Conservation (phyloP, 495 filamentous ascomycete genomes). For the Extremus antarcticus region DNA sequence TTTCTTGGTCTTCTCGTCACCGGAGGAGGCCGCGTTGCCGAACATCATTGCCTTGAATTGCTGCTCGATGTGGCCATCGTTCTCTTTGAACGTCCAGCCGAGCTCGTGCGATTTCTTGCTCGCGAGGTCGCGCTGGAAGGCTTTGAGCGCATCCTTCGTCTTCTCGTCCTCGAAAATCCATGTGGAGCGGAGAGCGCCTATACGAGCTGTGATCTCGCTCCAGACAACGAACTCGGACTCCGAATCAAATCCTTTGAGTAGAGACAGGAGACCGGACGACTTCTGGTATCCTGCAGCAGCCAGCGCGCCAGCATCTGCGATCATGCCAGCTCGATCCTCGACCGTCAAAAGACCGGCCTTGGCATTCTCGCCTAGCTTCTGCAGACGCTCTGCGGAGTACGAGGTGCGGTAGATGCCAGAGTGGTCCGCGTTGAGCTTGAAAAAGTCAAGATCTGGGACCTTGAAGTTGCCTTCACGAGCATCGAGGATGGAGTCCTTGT, state of each 20-base stretch:
- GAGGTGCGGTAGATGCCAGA: conserved; percentile 62
- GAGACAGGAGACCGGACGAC: conserved; percentile 76
- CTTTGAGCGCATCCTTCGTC: conserved; percentile 62
- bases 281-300: conserved; percentile 85
- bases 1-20: conserved; percentile 49
- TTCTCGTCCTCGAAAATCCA: conserved; percentile 81
- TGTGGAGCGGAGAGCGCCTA: conserved; percentile 62
- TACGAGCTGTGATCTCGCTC: conserved; percentile 74
- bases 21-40: conserved; percentile 51
- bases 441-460: conserved; percentile 54
- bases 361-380: conserved; percentile 71
- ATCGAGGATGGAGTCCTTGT: conserved; percentile 52
- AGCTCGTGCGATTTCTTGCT: conserved; percentile 68
- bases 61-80: conserved; percentile 78
- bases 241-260: conserved; percentile 71
- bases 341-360: conserved; percentile 76
- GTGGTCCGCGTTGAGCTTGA: conserved; percentile 70
- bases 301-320: conserved; percentile 87
- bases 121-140: conserved; percentile 67
- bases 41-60: conserved; percentile 72
- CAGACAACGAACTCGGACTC: conserved; percentile 90
- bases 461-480: conserved; percentile 66
- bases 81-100: conserved; percentile 77
- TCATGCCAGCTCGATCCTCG: conserved; percentile 89
- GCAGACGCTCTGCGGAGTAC: conserved; percentile 55